These are phyloP conservation scores for Aspergillus bertholletiae DNA, from an alignment of 495 filamentous ascomycete species.

Conservation along the genomic window DNA sequence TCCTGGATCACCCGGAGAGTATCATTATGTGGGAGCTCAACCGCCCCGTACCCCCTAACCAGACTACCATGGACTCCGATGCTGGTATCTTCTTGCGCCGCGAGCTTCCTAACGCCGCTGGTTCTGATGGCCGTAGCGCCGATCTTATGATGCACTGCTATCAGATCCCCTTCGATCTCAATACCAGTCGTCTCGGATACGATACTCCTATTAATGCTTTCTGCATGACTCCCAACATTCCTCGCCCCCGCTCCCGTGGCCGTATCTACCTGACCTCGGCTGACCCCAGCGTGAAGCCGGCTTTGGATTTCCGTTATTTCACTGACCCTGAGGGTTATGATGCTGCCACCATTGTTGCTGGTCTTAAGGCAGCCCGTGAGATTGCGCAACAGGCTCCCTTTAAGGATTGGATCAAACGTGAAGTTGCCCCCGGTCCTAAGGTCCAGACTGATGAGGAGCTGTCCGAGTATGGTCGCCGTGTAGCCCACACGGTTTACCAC, in stretches of 20 bases:
- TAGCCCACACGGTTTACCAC: constrained; percentile 83
- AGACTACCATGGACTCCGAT: constrained; percentile 84
- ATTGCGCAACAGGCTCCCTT: constrained; percentile 70
- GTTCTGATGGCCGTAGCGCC: constrained; percentile 62
- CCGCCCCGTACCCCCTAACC: constrained; percentile 65
- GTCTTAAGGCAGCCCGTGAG: constrained; percentile 66
- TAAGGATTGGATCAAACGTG: constrained; percentile 73
- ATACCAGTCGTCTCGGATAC: constrained; percentile 71
- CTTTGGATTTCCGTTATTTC: constrained; percentile 86
- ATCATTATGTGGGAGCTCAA: constrained; percentile 87
- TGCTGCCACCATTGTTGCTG: constrained; percentile 75
- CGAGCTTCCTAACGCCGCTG: constrained; percentile 58
- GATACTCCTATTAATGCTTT: constrained; percentile 72
- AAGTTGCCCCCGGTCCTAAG: constrained; percentile 71
- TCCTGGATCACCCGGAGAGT: constrained; percentile 73
- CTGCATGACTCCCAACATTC: constrained; percentile 91
- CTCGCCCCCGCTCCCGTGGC: constrained; percentile 71
- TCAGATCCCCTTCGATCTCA: constrained; percentile 77
- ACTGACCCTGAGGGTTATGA: constrained; percentile 82
- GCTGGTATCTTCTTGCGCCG: constrained; percentile 81
- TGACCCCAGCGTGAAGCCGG: constrained; percentile 71
- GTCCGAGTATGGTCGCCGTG: constrained; percentile 68
- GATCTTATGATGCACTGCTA: constrained; percentile 94
- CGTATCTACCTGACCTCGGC: constrained; percentile 67
- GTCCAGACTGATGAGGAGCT: constrained; percentile 68